Percentiles rank a stretch among this genome's conserved stretches.
Evolutionary conservation across 148 eudicot species (phyloP).

Genomic region (Chenopodium berlandieri): DNA sequence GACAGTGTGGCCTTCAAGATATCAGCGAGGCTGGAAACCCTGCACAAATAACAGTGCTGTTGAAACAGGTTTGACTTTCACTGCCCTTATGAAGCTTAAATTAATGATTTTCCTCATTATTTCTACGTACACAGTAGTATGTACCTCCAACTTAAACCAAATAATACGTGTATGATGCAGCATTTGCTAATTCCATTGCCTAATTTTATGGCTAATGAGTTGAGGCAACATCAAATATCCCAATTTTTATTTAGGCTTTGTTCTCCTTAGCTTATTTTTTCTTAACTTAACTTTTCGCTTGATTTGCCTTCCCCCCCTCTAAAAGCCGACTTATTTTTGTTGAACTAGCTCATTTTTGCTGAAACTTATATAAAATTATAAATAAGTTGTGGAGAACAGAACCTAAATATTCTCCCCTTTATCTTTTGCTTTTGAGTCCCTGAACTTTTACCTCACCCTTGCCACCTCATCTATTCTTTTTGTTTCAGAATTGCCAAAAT

Average conservation of each 20-base stretch:
- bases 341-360: too few relatives aligned
- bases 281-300: too few relatives aligned
- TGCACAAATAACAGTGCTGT: constrained; percentile 49
- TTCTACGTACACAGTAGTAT: not conserved
- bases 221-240: not conserved
- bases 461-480: not conserved
- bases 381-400: too few relatives aligned
- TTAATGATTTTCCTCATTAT: not conserved
- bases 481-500: constrained; percentile 54
- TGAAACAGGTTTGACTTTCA: constrained; percentile 59
- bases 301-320: too few relatives aligned
- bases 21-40: constrained; percentile 70
- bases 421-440: not conserved
- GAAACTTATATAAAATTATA: too few relatives aligned
- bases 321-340: too few relatives aligned
- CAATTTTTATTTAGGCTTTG: not conserved
- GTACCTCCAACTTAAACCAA: constrained; percentile 1
- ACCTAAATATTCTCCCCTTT: not conserved
- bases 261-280: too few relatives aligned
- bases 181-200: not conserved
- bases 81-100: constrained; percentile 11
- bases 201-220: not conserved
- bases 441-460: constrained; percentile 17
- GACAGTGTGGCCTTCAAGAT: constrained; percentile 69
- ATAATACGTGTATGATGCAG: not conserved